Percentiles rank a stretch among this genome's conserved stretches.
Conservation (phyloP, 1,284 basidiomycete genomes). For the Boletus nobilissimus region DNA sequence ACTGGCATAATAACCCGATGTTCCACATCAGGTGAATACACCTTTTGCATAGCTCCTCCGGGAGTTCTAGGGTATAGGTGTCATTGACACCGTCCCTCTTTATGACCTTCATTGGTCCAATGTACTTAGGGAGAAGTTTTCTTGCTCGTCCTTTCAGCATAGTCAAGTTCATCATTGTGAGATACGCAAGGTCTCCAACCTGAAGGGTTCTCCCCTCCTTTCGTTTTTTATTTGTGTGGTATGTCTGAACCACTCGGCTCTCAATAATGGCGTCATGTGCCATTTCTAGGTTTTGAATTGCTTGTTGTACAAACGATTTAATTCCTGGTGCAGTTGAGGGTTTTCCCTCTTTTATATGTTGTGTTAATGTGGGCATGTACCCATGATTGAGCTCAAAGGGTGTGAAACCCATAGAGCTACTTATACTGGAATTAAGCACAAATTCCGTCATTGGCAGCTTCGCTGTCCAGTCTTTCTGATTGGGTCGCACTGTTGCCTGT, state of each 20-base stretch:
- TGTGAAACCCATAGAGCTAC: slow-evolving; percentile 25
- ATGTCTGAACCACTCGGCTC: not conserved
- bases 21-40: not conserved
- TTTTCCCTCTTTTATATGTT: not conserved
- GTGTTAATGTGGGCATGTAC: not conserved
- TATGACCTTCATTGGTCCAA: not conserved
- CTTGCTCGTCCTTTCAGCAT: not conserved
- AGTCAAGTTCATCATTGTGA: too few relatives aligned
- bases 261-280: not conserved
- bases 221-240: not conserved
- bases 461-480: slow-evolving; percentile 34
- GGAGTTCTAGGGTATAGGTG: not conserved
- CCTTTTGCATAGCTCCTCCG: not conserved
- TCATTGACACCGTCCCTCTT: not conserved
- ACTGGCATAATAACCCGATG: not conserved
- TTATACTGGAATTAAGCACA: slow-evolving; percentile 29
- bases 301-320: not conserved
- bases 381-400: not conserved
- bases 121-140: not conserved
- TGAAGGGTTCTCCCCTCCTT: not conserved
- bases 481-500: not conserved
- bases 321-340: not conserved
- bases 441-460: slow-evolving; percentile 34
- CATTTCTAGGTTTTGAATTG: not conserved
- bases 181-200: too few relatives aligned